These are phyloP conservation scores for Candida andamanensis DNA, from an alignment of 805 yeast species.

Conservation along the genomic window DNA sequence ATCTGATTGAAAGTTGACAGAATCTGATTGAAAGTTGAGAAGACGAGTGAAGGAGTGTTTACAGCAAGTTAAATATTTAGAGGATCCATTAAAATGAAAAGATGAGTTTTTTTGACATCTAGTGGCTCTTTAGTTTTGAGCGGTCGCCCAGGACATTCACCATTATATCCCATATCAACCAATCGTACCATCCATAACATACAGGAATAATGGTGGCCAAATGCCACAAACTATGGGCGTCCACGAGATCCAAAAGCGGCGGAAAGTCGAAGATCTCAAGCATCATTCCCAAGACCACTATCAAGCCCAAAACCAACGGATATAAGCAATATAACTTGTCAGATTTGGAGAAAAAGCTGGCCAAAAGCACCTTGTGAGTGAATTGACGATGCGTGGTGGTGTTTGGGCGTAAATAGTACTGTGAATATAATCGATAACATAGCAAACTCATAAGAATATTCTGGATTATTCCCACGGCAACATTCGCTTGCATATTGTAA, in stretches of 20 bases:
- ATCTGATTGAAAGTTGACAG: no score
- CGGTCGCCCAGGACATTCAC: no score
- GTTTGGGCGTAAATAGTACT: conserved; percentile 18
- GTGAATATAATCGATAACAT: conserved; percentile 28
- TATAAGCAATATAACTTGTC: conserved; percentile 36
- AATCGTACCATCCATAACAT: conserved; percentile 40
- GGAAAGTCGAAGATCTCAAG: conserved; percentile 89
- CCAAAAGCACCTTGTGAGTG: conserved; percentile 19
- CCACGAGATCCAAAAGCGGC: conserved; percentile 61
- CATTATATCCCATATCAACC: conserved; percentile 39
- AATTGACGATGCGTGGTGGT: conserved; percentile 23
- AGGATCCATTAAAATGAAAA: no score
- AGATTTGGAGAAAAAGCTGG: conserved; percentile 28
- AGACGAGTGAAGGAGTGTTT: no score
- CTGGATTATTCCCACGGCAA: conserved; percentile 71
- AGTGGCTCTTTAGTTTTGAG: no score
- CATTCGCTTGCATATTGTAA: conserved; percentile 90
- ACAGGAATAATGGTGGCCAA: conserved; percentile 60
- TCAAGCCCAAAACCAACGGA: conserved; percentile 30
- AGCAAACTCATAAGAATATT: conserved; percentile 38
- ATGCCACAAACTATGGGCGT: conserved; percentile 96
- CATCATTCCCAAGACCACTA: conserved; percentile 72
- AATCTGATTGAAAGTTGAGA: no score
- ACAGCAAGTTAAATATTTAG: no score
- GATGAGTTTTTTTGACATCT: no score